These are phyloP conservation scores for Pulveroboletus sp. DNA, from an alignment of 768 basidiomycete genomes.

Conservation along the genomic window DNA sequence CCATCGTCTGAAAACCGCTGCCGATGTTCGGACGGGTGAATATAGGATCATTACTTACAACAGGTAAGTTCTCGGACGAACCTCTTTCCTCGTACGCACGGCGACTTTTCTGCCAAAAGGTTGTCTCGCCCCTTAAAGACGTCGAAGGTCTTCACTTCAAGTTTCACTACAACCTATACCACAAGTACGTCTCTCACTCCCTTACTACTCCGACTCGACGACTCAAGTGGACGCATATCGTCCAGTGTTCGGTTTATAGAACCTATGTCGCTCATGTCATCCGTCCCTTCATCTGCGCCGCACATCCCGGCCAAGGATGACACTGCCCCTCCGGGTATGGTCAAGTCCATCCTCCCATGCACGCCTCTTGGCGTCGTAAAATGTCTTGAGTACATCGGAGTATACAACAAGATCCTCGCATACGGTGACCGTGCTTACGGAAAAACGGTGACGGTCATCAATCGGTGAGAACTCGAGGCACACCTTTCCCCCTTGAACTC, in stretches of 20 bases:
- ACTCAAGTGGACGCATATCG: not conserved
- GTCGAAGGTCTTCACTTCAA: conserved; percentile 97
- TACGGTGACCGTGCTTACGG: conserved; percentile 96
- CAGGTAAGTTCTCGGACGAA: conserved; percentile 48
- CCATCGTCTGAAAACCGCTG: not conserved
- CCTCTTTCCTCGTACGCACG: not conserved
- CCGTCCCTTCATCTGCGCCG: conserved; percentile 33
- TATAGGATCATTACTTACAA: conserved; percentile 92
- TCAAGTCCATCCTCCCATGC: conserved; percentile 96
- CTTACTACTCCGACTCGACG: not conserved
- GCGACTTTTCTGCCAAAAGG: conserved; percentile 34
- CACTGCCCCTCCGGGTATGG: conserved; percentile 72
- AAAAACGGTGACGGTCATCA: conserved; percentile 89
- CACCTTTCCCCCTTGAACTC: not conserved
- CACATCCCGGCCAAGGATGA: conserved; percentile 42
- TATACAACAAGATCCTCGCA: conserved; percentile 88
- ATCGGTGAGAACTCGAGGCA: conserved; percentile 51
- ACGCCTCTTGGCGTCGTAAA: conserved; percentile 97
- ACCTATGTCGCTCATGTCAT: conserved; percentile 61
- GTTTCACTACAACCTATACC: conserved; percentile 91
- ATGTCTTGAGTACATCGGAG: conserved; percentile 82
- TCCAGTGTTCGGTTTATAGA: conserved; percentile 89
- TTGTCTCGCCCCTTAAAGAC: conserved; percentile 94
- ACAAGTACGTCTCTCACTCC: conserved; percentile 58
- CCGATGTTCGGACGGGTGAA: not conserved